phyloP scores from a whole-genome alignment of 75 land plant genomes.

The Picea glauca region DNA sequence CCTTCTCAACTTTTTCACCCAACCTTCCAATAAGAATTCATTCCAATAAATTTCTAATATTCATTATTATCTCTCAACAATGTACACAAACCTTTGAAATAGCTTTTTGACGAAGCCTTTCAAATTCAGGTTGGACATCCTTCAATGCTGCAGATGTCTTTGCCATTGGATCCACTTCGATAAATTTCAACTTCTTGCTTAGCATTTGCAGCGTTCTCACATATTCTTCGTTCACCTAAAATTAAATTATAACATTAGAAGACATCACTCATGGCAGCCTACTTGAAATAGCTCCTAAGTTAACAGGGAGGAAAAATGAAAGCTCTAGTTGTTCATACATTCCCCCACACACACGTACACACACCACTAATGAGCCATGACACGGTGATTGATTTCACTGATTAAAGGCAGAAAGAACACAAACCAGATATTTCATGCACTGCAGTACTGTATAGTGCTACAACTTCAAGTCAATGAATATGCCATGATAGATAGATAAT shows the following conservation, averaged over 20 bases:
- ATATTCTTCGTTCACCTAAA: conserved; percentile 98
- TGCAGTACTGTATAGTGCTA: background rate
- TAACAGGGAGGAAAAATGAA: background rate
- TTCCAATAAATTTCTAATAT: background rate
- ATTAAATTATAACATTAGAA: background rate
- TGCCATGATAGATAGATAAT: background rate
- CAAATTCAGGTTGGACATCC: conserved; percentile 95
- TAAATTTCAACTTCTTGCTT: conserved; percentile 85
- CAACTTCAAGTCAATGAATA: background rate
- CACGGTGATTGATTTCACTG: background rate
- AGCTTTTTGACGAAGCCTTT: conserved; percentile 89
- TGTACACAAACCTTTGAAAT: conserved; percentile 66
- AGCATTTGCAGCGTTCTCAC: conserved; percentile 79
- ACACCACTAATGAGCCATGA: background rate
- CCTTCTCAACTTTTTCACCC: background rate
- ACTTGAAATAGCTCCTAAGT: background rate
- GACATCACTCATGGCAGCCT: background rate
- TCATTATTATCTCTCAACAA: background rate
- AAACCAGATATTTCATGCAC: conserved; percentile 6
- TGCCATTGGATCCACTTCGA: conserved; percentile 73
- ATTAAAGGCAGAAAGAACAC: background rate
- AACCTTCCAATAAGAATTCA: background rate
- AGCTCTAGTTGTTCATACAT: background rate
- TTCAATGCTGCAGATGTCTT: conserved; percentile 84
- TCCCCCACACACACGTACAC: background rate